Base-by-base conservation (phyloP, 345 rosid genomes). In the Garcia nutans region DNA sequence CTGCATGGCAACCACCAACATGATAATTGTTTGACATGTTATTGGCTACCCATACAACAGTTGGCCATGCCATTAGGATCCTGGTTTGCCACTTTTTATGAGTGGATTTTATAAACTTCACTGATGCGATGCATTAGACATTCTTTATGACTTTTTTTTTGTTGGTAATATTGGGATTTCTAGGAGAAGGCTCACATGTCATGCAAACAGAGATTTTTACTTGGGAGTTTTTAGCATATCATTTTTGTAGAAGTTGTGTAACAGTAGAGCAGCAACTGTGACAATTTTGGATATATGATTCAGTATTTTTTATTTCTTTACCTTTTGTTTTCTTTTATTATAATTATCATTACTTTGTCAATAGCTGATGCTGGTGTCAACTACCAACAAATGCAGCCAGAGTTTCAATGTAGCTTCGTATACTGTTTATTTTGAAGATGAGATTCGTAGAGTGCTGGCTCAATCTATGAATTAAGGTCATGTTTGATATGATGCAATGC, bases 1-100 rank as follows among this genome's bases (percentile, higher is more conserved):
- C 98, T 83, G 89, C 96, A 71, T 96, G 99, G 99, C 99, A 92
- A 74, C 93, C 99, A 1, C 97, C 99, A 31, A 83, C 92, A 42
- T 90, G 89, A 90, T 65, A 63, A 63, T 66, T 74, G 41, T 23
- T 59, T 71, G 41, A 33, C 52, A 55, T 28, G n/a, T 57, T 69
- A 7, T 16, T 28, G 31, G 31, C 31, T 28, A 28, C 31, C 75
- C 70, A 73, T 47, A 4, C 23, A 58, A 50, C 65, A 71, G 54
- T 74, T 45, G 5, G 44, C 3, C 47, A 71, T 68, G 49, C 65
- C 16, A 1, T 37, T 52, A 60, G 1, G 47, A 44, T 68, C 55
- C 9, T 13, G 45, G 23, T 56, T 49, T 66, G n/a, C 9, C 66
- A 17, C 45, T 66, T 74, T 22, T 15, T 31, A 24, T 22, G 59